A percentile compares a stretch with the other conserved stretches of the same genome.
Conservation (phyloP, 2,329 filamentous ascomycete genomes). For the Bimuria novae-zelandiae region DNA sequence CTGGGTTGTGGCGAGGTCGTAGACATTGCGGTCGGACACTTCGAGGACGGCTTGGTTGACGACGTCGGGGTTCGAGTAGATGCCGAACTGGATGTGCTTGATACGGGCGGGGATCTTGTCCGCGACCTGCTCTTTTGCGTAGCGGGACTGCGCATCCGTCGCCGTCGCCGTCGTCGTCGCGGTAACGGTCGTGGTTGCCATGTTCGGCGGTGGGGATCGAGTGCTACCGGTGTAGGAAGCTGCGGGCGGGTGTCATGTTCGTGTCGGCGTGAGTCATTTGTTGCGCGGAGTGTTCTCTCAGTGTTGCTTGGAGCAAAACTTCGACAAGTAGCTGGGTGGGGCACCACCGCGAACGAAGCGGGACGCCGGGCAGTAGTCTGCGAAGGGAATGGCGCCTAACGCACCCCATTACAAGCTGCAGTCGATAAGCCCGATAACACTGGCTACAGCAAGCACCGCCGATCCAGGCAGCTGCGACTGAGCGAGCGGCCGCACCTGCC, state of each 20-base stretch:
- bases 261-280: constrained; percentile 3
- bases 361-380: background rate
- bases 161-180: constrained; percentile 11
- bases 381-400: background rate
- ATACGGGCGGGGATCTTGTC: constrained; percentile 90
- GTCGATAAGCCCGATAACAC: constrained; percentile 10
- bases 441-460: constrained; percentile 11
- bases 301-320: constrained; percentile 6
- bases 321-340: constrained; percentile 8
- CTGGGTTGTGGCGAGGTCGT: constrained; percentile 74
- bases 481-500: constrained; percentile 10
- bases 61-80: constrained; percentile 91
- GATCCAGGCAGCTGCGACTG: constrained; percentile 19
- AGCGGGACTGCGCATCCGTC: constrained; percentile 14
- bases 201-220: background rate
- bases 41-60: constrained; percentile 94
- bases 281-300: background rate
- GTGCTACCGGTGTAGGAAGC: background rate
- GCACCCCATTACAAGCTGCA: background rate
- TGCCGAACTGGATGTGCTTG: constrained; percentile 90
- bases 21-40: constrained; percentile 90
- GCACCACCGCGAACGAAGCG: constrained; percentile 8
- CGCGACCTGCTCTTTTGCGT: constrained; percentile 82
- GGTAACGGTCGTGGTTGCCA: too few relatives aligned
- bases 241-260: background rate